Base-by-base conservation (phyloP, 805 yeast genomes). In the Barnettozyma wickerhamii region DNA sequence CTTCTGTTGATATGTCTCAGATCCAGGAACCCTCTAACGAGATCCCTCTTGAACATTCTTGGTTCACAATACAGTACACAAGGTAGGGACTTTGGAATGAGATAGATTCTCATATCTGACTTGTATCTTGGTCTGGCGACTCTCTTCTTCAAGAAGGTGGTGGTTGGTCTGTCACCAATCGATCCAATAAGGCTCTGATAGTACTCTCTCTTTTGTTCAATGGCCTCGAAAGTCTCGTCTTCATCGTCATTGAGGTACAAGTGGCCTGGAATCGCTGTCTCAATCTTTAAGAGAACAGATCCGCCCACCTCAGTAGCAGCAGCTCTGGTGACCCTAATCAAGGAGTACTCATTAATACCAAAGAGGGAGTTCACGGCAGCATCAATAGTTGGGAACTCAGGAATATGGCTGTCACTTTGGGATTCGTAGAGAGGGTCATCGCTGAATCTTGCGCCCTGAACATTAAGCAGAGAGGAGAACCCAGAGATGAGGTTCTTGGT, bases 91-190 rank as follows among this genome's bases (percentile, higher is more conserved):
- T 67, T 59, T 4, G 81, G 81, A 6, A 78, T 59, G 15, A 79
- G 49, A 56, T 72, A 78, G n/a, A 78, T 71, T 52, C 76, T 74
- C 84, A 79, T 79, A 47, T 74, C 75, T 5, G 76, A 65, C 52
- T 79, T 79, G 56, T 79, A 79, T 26, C 84, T 58, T 10, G 84
- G 84, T 48, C 82, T 62, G 12, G 83, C 83, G 26, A 77, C 71
- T 19, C 72, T 64, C 44, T 75, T 75, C 56, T 79, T 79, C 37
- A 79, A 58, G 50, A 74, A 78, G 4, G 71, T 58, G 30, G 77
- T 68, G 20, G 69, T 61, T 2, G 78, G 74, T 24, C 64, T 58
- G 35, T 72, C 75, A 19, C 69, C 69, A 2, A 52, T 47, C 23
- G 56, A 55, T 2, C 59, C 59, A 38, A 53, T 45, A 0, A 52